phyloP scores from a whole-genome alignment of 768 basidiomycete genomes.

The Lactifluus piperatus region DNA sequence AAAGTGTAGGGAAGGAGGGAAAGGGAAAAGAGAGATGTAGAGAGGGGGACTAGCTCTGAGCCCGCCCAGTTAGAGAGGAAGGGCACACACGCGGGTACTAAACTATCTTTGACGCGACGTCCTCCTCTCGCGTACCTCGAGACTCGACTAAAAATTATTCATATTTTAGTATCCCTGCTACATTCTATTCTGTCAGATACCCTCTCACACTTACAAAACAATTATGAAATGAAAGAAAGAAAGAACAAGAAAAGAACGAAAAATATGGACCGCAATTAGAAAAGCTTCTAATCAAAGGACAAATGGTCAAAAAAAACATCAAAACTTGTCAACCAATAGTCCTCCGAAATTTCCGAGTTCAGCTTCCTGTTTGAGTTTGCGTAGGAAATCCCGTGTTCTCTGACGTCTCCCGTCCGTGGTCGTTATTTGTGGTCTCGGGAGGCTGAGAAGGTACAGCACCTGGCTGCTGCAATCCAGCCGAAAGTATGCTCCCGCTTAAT shows the following conservation, averaged over 20 bases:
- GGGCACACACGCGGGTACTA: no score
- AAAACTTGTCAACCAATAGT: not conserved
- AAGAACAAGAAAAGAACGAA: not conserved
- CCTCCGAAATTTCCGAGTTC: not conserved
- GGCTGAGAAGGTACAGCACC: not conserved
- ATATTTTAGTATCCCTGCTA: not conserved
- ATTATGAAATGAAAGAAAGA: no score
- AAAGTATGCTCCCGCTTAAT: not conserved
- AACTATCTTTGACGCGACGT: no score
- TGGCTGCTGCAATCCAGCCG: not conserved
- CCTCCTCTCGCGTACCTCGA: not conserved
- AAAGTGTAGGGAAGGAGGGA: not conserved
- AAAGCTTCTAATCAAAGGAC: not conserved
- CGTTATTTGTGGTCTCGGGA: not conserved
- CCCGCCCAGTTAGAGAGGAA: no score
- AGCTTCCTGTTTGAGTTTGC: not conserved
- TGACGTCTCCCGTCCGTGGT: not conserved
- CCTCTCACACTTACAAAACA: no score
- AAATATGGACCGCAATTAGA: not conserved
- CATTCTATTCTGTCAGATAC: not conserved
- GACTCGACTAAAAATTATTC: no score
- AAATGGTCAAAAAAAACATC: not conserved
- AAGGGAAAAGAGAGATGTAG: not conserved
- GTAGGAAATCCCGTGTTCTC: not conserved
- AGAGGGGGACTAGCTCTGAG: no score